phyloP scores from a whole-genome alignment of 2,329 filamentous ascomycete species.

The Fusarium agapanthi region DNA sequence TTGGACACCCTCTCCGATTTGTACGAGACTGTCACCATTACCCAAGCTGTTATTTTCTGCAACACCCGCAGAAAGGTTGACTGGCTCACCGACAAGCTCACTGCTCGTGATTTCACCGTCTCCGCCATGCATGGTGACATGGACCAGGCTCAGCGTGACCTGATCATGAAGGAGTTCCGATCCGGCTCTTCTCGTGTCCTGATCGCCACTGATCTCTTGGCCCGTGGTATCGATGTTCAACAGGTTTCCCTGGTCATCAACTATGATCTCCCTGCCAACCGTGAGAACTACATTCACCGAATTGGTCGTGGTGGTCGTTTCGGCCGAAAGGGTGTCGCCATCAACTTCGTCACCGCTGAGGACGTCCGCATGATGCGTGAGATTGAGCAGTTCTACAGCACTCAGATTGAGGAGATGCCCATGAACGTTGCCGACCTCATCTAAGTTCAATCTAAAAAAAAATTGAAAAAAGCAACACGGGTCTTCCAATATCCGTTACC shows the following conservation, averaged over 20 bases:
- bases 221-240: constrained; percentile 99
- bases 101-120: constrained; percentile 97
- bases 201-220: constrained; percentile 96
- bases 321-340: constrained; percentile 99
- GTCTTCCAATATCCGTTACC: constrained; percentile 37
- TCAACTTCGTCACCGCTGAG: constrained; percentile 99
- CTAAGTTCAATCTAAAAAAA: constrained; percentile 55
- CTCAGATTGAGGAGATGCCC: constrained; percentile 99
- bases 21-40: constrained; percentile 99
- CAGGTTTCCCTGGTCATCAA: constrained; percentile 99
- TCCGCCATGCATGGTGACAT: constrained; percentile 99
- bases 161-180: constrained; percentile 99
- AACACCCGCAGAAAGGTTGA: constrained; percentile 99
- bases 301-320: constrained; percentile 99
- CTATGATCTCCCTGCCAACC: constrained; percentile 98
- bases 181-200: constrained; percentile 98
- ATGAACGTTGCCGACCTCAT: constrained; percentile 88
- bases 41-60: constrained; percentile 99
- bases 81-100: constrained; percentile 99
- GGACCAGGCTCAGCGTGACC: constrained; percentile 96
- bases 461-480: constrained; percentile 31
- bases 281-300: constrained; percentile 99
- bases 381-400: constrained; percentile 99
- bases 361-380: constrained; percentile 99
- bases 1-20: constrained; percentile 98